These are phyloP conservation scores for Cadophora sp. DNA, from an alignment of 2,329 filamentous ascomycete species.

Conservation along the genomic window DNA sequence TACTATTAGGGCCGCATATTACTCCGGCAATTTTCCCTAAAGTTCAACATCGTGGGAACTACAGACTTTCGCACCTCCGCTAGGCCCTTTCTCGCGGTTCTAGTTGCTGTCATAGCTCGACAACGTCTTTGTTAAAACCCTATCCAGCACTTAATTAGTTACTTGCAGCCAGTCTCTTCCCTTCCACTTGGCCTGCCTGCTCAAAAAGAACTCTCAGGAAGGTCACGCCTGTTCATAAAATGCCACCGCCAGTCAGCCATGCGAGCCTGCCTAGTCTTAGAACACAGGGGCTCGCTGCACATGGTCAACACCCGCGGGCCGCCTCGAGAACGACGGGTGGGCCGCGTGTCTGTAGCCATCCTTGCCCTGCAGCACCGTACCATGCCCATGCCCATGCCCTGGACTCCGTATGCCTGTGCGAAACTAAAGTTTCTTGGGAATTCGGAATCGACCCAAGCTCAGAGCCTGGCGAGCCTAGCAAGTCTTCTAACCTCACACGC, in stretches of 20 bases:
- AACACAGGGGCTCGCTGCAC: background rate
- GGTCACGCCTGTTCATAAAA: background rate
- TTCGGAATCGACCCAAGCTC: conserved; percentile 13
- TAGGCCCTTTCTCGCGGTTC: background rate
- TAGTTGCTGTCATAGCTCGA: background rate
- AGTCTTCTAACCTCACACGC: conserved; percentile 2
- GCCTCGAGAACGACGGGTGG: conserved; percentile 2
- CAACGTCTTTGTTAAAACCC: background rate
- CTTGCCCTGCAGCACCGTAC: background rate
- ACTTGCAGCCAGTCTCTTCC: conserved; percentile 4
- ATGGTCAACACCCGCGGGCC: conserved; percentile 12
- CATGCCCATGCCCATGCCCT: background rate
- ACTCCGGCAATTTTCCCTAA: conserved; percentile 2
- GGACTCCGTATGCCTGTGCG: conserved; percentile 3
- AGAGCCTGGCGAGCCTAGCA: conserved; percentile 16
- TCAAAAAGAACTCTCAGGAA: background rate
- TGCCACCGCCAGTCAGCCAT: background rate
- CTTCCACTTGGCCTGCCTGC: background rate
- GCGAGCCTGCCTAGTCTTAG: background rate
- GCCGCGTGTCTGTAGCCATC: background rate
- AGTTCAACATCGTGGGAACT: background rate
- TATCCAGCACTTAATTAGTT: background rate
- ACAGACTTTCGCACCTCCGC: background rate
- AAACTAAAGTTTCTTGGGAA: conserved; percentile 14
- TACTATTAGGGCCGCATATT: background rate